phyloP scores from a whole-genome alignment of 148 eudicot species.

The Hydrangea macrophylla region DNA sequence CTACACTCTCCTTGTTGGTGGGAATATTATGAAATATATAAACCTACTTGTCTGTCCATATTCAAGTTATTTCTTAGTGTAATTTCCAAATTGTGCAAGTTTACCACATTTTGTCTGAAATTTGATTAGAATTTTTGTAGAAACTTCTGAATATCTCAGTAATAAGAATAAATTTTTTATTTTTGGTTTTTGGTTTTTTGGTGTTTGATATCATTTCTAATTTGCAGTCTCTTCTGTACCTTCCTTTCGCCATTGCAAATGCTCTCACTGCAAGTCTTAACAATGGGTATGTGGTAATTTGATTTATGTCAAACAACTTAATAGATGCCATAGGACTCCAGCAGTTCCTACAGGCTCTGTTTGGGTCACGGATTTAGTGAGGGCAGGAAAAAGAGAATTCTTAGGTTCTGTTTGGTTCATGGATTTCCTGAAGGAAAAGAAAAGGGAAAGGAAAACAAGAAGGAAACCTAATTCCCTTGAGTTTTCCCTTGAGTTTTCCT shows the following conservation, averaged over 20 bases:
- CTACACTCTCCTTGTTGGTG: too few species aligned
- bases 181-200: too few species aligned
- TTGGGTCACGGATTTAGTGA: too few species aligned
- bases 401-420: too few species aligned
- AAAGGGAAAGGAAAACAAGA: too few species aligned
- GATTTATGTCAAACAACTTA: not conserved
- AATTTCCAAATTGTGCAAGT: not conserved
- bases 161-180: not conserved
- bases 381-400: too few species aligned
- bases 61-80: not conserved
- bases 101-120: not conserved
- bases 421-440: too few species aligned
- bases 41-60: too few species aligned
- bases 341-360: too few species aligned
- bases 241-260: constrained; percentile 88
- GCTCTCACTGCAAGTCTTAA: constrained; percentile 79
- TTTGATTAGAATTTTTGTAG: not conserved
- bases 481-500: too few species aligned
- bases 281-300: constrained; percentile 56
- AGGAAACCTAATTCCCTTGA: too few species aligned
- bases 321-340: not conserved
- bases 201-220: not conserved
- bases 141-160: not conserved
- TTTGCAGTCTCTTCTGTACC: constrained; percentile 70
- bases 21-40: too few species aligned